A percentile compares a stretch with the other conserved stretches of the same genome.
Conservation (phyloP, 208 protist genomes). For the Acanthamoeba royreba region DNA sequence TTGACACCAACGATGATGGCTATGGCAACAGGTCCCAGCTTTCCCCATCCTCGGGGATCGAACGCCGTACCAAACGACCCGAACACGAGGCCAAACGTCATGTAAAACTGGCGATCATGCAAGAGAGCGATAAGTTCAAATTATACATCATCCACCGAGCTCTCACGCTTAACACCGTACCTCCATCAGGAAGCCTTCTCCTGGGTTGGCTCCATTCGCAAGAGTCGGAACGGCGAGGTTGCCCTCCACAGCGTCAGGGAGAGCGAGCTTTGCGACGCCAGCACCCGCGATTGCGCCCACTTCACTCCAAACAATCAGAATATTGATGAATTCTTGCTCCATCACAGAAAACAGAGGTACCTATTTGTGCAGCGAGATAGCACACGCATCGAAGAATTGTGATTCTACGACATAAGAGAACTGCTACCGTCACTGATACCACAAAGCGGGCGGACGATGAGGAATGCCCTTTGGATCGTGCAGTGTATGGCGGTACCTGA, state of each 20-base stretch:
- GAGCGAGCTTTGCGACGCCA: not conserved
- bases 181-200: not conserved
- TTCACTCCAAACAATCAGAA: not conserved
- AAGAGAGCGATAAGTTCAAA: not conserved
- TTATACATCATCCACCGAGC: no score
- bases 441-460: not conserved
- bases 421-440: not conserved
- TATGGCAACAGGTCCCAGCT: not conserved
- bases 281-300: not conserved
- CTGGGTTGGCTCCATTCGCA: not conserved
- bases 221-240: not conserved
- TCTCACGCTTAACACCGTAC: not conserved
- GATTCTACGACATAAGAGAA: not conserved
- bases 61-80: not conserved
- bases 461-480: not conserved
- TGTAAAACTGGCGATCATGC: not conserved
- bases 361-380: not conserved
- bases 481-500: not conserved
- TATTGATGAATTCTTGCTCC: not conserved
- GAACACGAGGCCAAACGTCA: not conserved
- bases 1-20: not conserved
- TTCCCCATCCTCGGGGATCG: not conserved
- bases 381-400: not conserved
- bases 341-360: not conserved
- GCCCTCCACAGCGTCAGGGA: not conserved